Evolutionary conservation across 176 grass and related monocot species (phyloP), one percentile per base, ranked within the genome.

Genomic region (Pharus latifolius): DNA sequence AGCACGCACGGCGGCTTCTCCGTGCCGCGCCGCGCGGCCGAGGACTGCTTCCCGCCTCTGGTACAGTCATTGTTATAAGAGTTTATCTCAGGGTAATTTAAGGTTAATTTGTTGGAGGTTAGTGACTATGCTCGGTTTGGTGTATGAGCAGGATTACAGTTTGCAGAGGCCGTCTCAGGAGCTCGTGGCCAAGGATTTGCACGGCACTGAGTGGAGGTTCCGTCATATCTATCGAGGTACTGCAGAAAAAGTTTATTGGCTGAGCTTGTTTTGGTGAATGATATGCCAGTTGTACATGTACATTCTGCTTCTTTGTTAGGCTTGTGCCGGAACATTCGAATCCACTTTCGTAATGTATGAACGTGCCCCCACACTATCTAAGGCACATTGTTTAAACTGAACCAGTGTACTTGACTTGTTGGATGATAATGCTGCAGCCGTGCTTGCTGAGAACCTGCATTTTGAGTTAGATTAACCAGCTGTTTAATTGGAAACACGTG

Each of bases 1-100:
- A 92, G 92, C 76, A 96, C 85, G 49, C 88, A 96, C 74, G 92
- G 85, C 19, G 92, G 92, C 10, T 96, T 96, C 85, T 96, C 88
- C 35, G 88, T 96, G 29, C 92, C 88, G 30, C 88, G 92, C 76
- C 92, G 92, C 37, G 92, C 92, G 33, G 92, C 88, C 10, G 92
- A 96, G 83, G 88, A 96, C 69, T 96, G 92, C 79, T 96, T 96
- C 76, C 88, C 88, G 61, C 92, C 92, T 15, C 77, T 96, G 85
- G 92, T 96, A 84, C 74, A 11, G 41, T 15, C 33, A 19, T 54
- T 77, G 29, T 30, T 41, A 24, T n/a, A 5, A 22, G 8, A 7
- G 15, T 22, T n/a, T 11, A 8, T 25, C 43, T 76, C 54, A 31
- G 26, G 19, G 2, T 73, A 66, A 34, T 65, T 37, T 51, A 10